Evolutionary conservation across 2,329 filamentous ascomycete genomes (phyloP), one percentile per base, ranked within the genome.

Genomic region (Arachnomyces sp.): DNA sequence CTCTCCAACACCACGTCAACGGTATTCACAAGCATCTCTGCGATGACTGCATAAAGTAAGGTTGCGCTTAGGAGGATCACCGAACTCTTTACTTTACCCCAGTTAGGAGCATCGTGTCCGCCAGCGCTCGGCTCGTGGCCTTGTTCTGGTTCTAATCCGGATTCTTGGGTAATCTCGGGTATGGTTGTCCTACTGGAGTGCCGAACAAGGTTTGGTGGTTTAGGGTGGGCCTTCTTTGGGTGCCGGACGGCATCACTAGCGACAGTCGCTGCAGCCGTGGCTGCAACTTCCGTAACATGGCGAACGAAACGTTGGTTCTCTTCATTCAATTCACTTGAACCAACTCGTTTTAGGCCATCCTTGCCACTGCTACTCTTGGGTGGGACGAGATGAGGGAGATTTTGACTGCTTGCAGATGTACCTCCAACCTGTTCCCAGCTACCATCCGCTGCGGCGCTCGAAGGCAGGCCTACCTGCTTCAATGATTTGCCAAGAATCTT

Each of bases 51-150:
- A 60, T 98, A 98, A 9, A 95, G 74, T 11, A 96, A 56, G 0
- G 92, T 98, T 3, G 93, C 90, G 2, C 79, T 82, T 50, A 96
- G 78, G 9, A 98, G 72, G 43, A 98, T 90, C 34, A 95, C 71
- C 2, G 87, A 76, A 70, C 87, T 95, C 75, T 96, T 96, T 39
- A 75, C 77, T 45, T 88, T 82, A 54, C 90, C 86, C 92, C 92
- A 98, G 60, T 98, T 98, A 3, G 92, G 92, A n/a, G 92, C 92
- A 62, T 98, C 92, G 54, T 98, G 93, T 1, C 90, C 89, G 34
- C 85, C 86, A 38, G 67, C 67, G 31, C 59, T 56, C 38, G 69
- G 64, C 9, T 72, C 69, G 5, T 66, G 65, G 3, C 54, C 49
- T 31, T 65, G 52, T 13, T 50, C 38, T 32, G 53, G 52, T 13